Percentiles rank a stretch among this genome's conserved stretches.
phyloP scores from a whole-genome alignment of 148 eudicot species.

The Hydrangea macrophylla region DNA sequence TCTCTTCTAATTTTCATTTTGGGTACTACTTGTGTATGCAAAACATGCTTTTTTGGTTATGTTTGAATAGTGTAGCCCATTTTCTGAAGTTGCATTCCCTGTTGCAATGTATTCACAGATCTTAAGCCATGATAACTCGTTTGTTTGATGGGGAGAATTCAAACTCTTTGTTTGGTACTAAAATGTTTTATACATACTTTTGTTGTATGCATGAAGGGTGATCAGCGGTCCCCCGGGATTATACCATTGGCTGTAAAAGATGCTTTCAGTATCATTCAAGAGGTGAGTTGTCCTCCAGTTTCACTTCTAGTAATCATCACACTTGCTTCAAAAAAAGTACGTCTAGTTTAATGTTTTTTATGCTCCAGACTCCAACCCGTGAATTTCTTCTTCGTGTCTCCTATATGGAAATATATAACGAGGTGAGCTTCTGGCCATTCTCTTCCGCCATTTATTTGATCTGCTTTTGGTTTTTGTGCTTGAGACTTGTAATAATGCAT shows the following conservation, averaged over 20 bases:
- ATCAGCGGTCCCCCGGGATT: conserved; percentile 97
- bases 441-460: conserved; percentile 3
- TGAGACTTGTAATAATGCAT: background rate
- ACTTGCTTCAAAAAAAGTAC: conserved; percentile 5
- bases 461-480: background rate
- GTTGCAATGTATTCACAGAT: background rate
- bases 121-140: background rate
- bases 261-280: conserved; percentile 96
- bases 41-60: too few species aligned
- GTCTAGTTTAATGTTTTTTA: conserved; percentile 18
- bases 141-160: background rate
- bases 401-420: conserved; percentile 94
- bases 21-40: too few species aligned
- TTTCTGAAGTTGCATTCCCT: too few species aligned
- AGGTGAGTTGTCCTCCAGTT: conserved; percentile 40
- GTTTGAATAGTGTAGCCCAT: too few species aligned
- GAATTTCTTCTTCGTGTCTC: conserved; percentile 97
- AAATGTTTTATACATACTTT: background rate
- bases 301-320: background rate
- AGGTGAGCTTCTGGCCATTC: conserved; percentile 52
- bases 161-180: conserved; percentile 7
- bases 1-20: too few species aligned
- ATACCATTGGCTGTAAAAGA: conserved; percentile 99
- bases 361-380: conserved; percentile 82
- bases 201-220: conserved; percentile 52